phyloP scores from a whole-genome alignment of 257 asterid genomes.

The Nicotiana otophora region DNA sequence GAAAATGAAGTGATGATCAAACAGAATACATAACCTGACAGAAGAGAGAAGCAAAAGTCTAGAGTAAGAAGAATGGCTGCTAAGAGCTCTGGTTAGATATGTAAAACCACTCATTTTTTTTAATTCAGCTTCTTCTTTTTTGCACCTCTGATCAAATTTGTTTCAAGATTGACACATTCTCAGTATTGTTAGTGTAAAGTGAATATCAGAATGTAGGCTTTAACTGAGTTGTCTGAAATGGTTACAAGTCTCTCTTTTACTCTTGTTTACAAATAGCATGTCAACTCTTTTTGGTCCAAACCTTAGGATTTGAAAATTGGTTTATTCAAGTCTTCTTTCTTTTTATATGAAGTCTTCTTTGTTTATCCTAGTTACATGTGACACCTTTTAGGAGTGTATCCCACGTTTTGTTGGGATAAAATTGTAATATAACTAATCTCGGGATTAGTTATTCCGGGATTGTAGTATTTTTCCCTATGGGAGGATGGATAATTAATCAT shows the following conservation, averaged over 20 bases:
- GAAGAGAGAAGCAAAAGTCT: background rate
- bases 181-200: background rate
- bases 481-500: too few species aligned
- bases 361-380: too few species aligned
- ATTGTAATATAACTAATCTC: too few species aligned
- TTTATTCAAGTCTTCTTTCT: background rate
- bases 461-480: too few species aligned
- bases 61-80: background rate
- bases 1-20: background rate
- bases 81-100: background rate
- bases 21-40: background rate
- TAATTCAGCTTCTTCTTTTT: too few species aligned
- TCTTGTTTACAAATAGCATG: too few species aligned
- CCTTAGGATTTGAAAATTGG: background rate
- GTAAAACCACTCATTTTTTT: conserved; percentile 1
- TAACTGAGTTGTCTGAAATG: background rate
- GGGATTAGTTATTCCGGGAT: too few species aligned
- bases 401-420: too few species aligned
- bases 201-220: background rate
- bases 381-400: too few species aligned
- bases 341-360: background rate
- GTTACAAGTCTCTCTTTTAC: too few species aligned
- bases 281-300: background rate
- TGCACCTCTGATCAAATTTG: too few species aligned
- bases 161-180: too few species aligned